Evolutionary conservation across 2,329 filamentous ascomycete species (phyloP).

Genomic region (Verticillium klebahnii): DNA sequence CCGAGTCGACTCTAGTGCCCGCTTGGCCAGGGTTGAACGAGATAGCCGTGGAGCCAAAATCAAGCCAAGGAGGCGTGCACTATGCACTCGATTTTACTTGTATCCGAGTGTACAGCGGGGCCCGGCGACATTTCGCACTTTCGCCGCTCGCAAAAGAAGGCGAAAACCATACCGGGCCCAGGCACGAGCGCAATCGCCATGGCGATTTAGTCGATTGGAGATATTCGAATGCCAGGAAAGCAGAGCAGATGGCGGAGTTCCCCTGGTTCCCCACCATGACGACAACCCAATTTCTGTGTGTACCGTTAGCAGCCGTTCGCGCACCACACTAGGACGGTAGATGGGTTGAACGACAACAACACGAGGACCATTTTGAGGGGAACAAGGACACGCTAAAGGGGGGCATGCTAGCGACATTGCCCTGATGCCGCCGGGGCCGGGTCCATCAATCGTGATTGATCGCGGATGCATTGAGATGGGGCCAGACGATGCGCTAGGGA

Average conservation of each 20-base stretch:
- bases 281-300: not conserved
- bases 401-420: not conserved
- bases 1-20: not conserved
- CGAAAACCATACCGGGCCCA: not conserved
- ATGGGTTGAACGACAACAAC: not conserved
- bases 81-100: not conserved
- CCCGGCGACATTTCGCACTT: too few species aligned
- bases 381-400: not conserved
- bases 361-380: not conserved
- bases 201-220: not conserved
- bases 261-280: not conserved
- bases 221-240: too few species aligned
- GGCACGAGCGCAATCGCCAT: not conserved
- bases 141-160: too few species aligned
- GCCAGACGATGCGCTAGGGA: constrained; percentile 10
- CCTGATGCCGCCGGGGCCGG: not conserved
- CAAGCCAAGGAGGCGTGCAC: not conserved
- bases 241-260: not conserved
- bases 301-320: not conserved
- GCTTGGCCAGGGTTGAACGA: not conserved
- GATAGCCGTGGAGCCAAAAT: not conserved
- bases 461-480: constrained; percentile 12
- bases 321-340: not conserved
- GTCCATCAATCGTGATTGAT: constrained; percentile 2
- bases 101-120: too few species aligned